Evolutionary conservation across 257 asterid genomes (phyloP).

Genomic region (Jasminum sambac): DNA sequence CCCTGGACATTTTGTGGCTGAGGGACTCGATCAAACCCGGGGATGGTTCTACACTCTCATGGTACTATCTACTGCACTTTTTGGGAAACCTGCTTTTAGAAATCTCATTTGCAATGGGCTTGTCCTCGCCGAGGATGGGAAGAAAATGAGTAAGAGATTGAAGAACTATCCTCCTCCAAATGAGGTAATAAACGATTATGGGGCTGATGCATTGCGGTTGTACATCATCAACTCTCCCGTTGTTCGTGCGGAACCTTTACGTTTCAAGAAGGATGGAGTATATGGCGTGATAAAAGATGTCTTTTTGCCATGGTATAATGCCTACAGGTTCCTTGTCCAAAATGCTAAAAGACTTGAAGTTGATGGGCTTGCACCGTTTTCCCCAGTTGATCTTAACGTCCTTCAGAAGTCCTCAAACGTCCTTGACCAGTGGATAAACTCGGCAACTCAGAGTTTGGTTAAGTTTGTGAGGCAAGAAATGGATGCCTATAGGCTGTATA

Average conservation of each 20-base stretch:
- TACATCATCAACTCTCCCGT: slow-evolving; percentile 97
- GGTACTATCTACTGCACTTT: slow-evolving; percentile 96
- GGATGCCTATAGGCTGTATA: slow-evolving; percentile 92
- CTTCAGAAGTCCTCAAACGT: slow-evolving; percentile 82
- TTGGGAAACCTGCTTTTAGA: slow-evolving; percentile 94
- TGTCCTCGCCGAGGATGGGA: slow-evolving; percentile 96
- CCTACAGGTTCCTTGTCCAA: slow-evolving; percentile 97
- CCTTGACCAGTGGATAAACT: slow-evolving; percentile 93
- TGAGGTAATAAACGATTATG: slow-evolving; percentile 89
- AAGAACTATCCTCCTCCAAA: slow-evolving; percentile 94
- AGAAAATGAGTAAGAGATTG: slow-evolving; percentile 95
- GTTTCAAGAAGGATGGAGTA: slow-evolving; percentile 92
- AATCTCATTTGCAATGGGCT: slow-evolving; percentile 98
- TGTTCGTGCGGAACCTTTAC: slow-evolving; percentile 97
- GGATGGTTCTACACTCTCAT: slow-evolving; percentile 99
- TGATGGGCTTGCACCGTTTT: slow-evolving; percentile 81
- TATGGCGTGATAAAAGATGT: slow-evolving; percentile 89
- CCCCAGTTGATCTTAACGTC: slow-evolving; percentile 64
- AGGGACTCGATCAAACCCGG: slow-evolving; percentile 98
- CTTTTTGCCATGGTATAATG: slow-evolving; percentile 97
- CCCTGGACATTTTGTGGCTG: slow-evolving; percentile 99
- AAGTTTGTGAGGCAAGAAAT: slow-evolving; percentile 93
- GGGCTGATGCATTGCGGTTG: slow-evolving; percentile 93
- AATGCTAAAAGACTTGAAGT: slow-evolving; percentile 91
- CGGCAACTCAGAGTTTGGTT: slow-evolving; percentile 92